Evolutionary conservation across 2,329 filamentous ascomycete genomes (phyloP), one percentile per base, ranked within the genome.

Genomic region (Boeremia exigua): DNA sequence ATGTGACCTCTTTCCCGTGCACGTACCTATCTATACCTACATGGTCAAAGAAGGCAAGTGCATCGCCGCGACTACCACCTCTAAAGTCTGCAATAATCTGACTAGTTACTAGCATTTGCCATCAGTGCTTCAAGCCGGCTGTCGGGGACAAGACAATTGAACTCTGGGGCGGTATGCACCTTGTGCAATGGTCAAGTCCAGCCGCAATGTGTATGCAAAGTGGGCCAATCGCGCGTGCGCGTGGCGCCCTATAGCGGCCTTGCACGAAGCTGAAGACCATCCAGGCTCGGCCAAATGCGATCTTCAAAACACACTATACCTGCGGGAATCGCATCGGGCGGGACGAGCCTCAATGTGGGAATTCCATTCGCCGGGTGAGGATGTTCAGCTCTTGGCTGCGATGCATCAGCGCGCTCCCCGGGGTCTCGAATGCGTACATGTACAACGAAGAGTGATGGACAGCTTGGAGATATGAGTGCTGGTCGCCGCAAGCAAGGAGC

Each of bases 191-290:
- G 34, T 29, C 33, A 28, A 23, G 25, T 50, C 37, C 39, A 50
- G 48, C 48, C 48, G 39, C 48, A 37, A 37, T n/a, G 14, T 44
- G 25, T 36, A 37, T 50, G 48, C 32, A 37, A 9, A 10, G 19
- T 23, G 12, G 14, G 19, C 39, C 39, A 50, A 50, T 44, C 38
- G 15, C 12, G 29, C 12, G 6, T 15, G 9, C n/a, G 5, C 8
- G 39, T 29, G 48, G 38, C 48, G 38, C 25, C 7, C 19, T 23
- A 43, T 37, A 44, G 48, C 12, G 32, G 37, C 30, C 32, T 40
- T 30, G 30, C 38, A 3, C 30, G 30, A 43, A 50, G 48, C 47
- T 49, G 47, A 49, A 43, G 3, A 12, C 25, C 48, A n/a, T 43
- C 48, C 48, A 43, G 47, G 12, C 29, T 32, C 23, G 6, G 29